Evolutionary conservation across 768 basidiomycete genomes (phyloP).

Genomic region (Trametes cinnabarina): DNA sequence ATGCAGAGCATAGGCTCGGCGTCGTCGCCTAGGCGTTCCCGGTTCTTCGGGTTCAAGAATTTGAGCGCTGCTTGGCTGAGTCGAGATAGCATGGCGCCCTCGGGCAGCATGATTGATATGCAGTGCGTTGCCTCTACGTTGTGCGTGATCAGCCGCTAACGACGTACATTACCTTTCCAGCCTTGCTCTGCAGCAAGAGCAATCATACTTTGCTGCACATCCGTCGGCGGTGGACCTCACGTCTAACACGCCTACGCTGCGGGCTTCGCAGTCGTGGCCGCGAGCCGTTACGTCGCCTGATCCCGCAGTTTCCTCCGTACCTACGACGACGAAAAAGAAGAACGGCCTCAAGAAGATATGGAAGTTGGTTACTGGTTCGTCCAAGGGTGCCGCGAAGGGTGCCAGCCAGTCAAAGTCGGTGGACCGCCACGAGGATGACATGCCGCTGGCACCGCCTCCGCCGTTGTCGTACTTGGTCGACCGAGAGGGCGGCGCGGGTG

Average conservation of each 20-base stretch:
- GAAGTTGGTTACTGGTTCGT: constrained; percentile 64
- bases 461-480: constrained; percentile 83
- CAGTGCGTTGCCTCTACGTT: constrained; percentile 55
- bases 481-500: constrained; percentile 44
- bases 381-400: constrained; percentile 42
- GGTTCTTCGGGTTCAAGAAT: constrained; percentile 78
- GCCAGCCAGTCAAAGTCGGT: constrained; percentile 38
- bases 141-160: constrained; percentile 6
- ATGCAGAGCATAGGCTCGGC: constrained; percentile 68
- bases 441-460: constrained; percentile 86
- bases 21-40: constrained; percentile 61
- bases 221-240: constrained; percentile 27
- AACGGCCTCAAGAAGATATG: constrained; percentile 79
- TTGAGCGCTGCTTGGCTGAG: constrained; percentile 72
- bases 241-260: constrained; percentile 30
- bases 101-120: constrained; percentile 91
- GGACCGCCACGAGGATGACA: constrained; percentile 60
- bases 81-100: constrained; percentile 78
- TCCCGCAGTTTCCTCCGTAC: constrained; percentile 7
- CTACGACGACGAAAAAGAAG: constrained; percentile 54
- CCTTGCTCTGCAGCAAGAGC: constrained; percentile 74
- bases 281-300: constrained; percentile 13
- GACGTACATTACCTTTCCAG: constrained; percentile 36
- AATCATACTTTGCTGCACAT: constrained; percentile 25
- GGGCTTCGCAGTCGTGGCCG: constrained; percentile 25